Evolutionary conservation across 2,329 filamentous ascomycete species (phyloP), one percentile per base, ranked within the genome.

Genomic region (Phoma herbarum): DNA sequence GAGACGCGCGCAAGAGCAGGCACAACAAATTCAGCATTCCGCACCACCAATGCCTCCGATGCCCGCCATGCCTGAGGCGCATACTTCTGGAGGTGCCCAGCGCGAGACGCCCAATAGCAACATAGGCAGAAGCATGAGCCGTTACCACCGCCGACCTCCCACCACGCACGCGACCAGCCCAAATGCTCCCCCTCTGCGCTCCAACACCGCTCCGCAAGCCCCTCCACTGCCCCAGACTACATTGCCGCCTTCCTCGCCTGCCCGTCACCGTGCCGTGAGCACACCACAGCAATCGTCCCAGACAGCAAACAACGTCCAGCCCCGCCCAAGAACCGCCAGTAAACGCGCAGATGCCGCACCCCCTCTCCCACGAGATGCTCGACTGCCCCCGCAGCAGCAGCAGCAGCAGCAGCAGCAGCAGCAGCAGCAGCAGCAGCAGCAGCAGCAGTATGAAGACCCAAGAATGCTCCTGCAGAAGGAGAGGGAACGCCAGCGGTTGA

Each of bases 1-100:
- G 54, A 78, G 86, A 58, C 80, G 80, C 61, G 77, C 77, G 22
- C 75, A 78, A 52, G 71, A 78, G 57, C 68, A 74, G 33, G 53
- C 52, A 22, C 60, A 61, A 18, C 59, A 56, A 11, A 51, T 60
- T 33, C 56, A 48, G 41, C 63, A 67, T 22, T 62, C 62, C 20
- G 25, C 59, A n/a, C 50, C 64, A 23, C 50, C 64, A 47, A 48
- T 69, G 39, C 74, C 74, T 25, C 58, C 66, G 3, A 63, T 62
- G 54, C 62, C 49, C 18, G 50, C 50, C 31, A 46, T 59, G 56
- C 45, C 50, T 5, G 56, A 49, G 31, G 29, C 25, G 26, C 43
- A 52, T 23, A 52, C 42, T 46, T 29, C 42, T 39, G 42, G 26
- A 55, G 44, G 22, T 28, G 44, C 44, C 10, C 50, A 53, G 45